Percentiles rank a stretch among this genome's conserved stretches.
Conservation (phyloP, 371 early-diverging fungal genomes). For the Synchytrium microbalum region DNA sequence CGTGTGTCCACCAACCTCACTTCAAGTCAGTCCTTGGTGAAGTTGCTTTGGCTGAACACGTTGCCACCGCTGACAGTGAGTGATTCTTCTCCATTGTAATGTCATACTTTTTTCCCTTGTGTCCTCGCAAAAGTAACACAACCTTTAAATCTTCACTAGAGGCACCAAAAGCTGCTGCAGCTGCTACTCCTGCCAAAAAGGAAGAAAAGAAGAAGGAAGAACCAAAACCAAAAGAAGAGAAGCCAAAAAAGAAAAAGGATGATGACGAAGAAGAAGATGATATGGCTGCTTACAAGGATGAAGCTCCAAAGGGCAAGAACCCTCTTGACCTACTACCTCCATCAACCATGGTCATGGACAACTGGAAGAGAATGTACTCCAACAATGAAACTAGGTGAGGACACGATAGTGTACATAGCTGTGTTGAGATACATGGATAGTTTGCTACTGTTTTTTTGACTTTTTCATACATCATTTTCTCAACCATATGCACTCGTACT, state of each 20-base stretch:
- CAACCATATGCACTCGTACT: constrained; percentile 14
- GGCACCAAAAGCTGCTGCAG: constrained; percentile 36
- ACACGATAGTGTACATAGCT: too few relatives aligned
- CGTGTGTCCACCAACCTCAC: constrained; percentile 67
- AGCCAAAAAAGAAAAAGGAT: constrained; percentile 23
- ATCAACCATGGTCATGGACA: constrained; percentile 72
- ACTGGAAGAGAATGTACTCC: constrained; percentile 94
- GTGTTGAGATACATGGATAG: too few relatives aligned
- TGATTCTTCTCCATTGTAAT: not conserved
- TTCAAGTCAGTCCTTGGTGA: constrained; percentile 76
- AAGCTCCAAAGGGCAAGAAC: constrained; percentile 86
- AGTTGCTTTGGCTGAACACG: constrained; percentile 49
- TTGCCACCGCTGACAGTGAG: constrained; percentile 23
- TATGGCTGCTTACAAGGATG: constrained; percentile 48
- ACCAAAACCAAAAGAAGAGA: constrained; percentile 48
- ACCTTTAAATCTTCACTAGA: constrained; percentile 1
- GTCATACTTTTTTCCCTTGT: not conserved
- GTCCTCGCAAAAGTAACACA: not conserved
- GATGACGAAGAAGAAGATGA: constrained; percentile 48
- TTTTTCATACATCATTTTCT: not conserved
- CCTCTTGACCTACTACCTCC: constrained; percentile 81
- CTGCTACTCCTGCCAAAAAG: constrained; percentile 35
- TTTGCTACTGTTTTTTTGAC: too few relatives aligned
- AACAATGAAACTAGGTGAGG: constrained; percentile 73
- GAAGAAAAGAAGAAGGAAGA: constrained; percentile 36